Percentiles rank a stretch among this genome's conserved stretches.
These are phyloP conservation scores for Fusarium vanettenii DNA, from an alignment of 2,329 filamentous ascomycete genomes.

Conservation along the genomic window DNA sequence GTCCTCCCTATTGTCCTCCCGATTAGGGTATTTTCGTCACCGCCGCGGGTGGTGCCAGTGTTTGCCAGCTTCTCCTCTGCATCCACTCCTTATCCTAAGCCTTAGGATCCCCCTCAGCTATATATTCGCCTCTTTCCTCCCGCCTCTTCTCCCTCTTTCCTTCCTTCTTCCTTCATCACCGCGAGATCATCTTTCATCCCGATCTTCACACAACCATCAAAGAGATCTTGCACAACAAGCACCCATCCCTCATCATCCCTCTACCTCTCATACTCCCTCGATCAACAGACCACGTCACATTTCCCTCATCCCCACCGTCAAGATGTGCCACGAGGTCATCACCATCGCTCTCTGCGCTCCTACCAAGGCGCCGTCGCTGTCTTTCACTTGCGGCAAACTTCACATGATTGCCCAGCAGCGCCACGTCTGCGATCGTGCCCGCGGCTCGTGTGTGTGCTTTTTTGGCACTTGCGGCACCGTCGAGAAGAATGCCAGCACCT, in stretches of 20 bases:
- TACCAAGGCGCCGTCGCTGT: not conserved
- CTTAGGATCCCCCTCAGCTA: not conserved
- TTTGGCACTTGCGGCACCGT: slow-evolving; percentile 41
- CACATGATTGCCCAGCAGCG: slow-evolving; percentile 37
- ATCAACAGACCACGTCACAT: not conserved
- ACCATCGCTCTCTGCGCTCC: slow-evolving; percentile 41
- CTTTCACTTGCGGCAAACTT: slow-evolving; percentile 38
- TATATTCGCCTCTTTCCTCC: not conserved
- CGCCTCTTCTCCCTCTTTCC: not conserved
- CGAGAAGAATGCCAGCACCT: not conserved
- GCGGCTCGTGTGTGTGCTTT: slow-evolving; percentile 34
- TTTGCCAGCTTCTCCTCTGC: not conserved
- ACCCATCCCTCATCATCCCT: not conserved
- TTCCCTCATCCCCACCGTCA: not conserved
- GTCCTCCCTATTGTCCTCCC: not conserved
- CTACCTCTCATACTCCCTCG: not conserved
- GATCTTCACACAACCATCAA: not conserved
- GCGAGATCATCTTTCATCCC: not conserved
- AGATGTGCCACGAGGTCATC: slow-evolving; percentile 40
- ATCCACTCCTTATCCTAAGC: not conserved
- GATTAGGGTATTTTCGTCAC: not conserved
- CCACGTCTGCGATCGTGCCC: slow-evolving; percentile 21
- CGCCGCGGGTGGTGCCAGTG: not conserved
- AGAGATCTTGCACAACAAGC: not conserved
- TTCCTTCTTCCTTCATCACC: not conserved